Conservation (phyloP, 176 grass and related monocot species). For the Alopecurus myosuroides region DNA sequence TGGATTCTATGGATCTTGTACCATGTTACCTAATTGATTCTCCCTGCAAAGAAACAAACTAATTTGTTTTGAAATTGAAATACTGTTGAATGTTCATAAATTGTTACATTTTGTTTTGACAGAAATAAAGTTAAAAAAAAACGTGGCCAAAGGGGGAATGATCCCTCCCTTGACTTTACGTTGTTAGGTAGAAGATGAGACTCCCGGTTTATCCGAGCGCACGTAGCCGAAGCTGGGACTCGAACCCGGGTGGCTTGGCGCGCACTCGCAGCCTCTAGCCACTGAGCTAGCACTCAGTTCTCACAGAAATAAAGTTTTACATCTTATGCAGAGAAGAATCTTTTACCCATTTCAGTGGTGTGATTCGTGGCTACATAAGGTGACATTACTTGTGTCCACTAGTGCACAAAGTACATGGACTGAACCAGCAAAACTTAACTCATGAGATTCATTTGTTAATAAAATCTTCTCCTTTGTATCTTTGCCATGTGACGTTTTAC, state of each 20-base stretch:
- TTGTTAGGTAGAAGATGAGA: too few species aligned
- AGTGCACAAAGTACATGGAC: neutral
- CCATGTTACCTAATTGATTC: neutral
- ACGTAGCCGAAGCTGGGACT: too few species aligned
- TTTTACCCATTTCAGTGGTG: neutral
- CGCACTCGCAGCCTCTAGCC: too few species aligned
- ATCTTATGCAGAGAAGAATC: neutral
- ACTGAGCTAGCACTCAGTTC: too few species aligned
- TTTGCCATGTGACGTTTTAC: neutral
- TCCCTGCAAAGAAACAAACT: neutral
- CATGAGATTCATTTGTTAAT: neutral
- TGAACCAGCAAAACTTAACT: neutral
- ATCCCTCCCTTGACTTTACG: too few species aligned
- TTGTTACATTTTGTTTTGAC: neutral
- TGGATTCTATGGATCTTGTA: neutral
- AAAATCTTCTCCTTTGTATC: neutral
- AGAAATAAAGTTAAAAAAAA: too few species aligned
- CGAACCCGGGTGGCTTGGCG: too few species aligned
- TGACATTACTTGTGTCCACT: neutral
- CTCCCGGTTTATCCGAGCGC: too few species aligned
- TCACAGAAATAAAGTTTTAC: neutral
- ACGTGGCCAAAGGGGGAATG: too few species aligned
- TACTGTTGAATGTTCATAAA: neutral
- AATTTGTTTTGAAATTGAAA: neutral
- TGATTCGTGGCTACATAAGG: neutral